These are phyloP conservation scores for Lactifluus subvellereus DNA, from an alignment of 768 basidiomycete species.

Conservation along the genomic window DNA sequence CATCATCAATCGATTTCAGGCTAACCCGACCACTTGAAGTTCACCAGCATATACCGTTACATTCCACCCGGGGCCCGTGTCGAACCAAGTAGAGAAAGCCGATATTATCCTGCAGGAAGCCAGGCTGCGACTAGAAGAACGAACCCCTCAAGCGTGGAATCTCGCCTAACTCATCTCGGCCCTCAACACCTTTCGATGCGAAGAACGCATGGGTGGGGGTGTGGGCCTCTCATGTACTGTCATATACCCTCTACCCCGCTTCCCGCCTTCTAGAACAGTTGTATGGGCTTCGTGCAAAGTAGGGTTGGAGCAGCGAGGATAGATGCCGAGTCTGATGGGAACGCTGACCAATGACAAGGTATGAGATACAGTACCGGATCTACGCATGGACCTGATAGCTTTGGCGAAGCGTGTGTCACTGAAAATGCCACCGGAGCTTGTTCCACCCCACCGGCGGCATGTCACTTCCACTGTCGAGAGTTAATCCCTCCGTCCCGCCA, in stretches of 20 bases:
- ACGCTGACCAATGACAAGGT: slow-evolving; percentile 30
- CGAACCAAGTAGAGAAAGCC: too few species aligned
- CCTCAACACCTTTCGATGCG: slow-evolving; percentile 37
- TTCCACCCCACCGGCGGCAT: slow-evolving; percentile 22
- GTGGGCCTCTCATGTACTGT: slow-evolving; percentile 40
- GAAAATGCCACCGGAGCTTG: slow-evolving; percentile 20
- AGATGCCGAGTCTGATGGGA: slow-evolving; percentile 11
- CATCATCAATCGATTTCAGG: too few species aligned
- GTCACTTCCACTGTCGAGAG: slow-evolving; percentile 20
- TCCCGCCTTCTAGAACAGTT: slow-evolving; percentile 47
- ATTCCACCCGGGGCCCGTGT: too few species aligned
- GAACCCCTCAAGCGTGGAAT: slow-evolving; percentile 18
- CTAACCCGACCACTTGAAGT: too few species aligned
- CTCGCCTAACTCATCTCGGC: slow-evolving; percentile 38
- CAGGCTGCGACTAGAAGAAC: too few species aligned
- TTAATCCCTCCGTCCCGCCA: not conserved
- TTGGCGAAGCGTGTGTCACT: slow-evolving; percentile 73
- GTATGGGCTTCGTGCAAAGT: slow-evolving; percentile 38
- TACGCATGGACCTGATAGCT: slow-evolving; percentile 70
- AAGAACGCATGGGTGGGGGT: slow-evolving; percentile 34
- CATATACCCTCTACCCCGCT: slow-evolving; percentile 52
- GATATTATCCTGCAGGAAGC: too few species aligned
- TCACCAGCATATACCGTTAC: too few species aligned
- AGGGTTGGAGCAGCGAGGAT: slow-evolving; percentile 13
- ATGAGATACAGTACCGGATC: slow-evolving; percentile 46